Conservation (phyloP, 306 rosid genomes). For the Inga oerstediana region DNA sequence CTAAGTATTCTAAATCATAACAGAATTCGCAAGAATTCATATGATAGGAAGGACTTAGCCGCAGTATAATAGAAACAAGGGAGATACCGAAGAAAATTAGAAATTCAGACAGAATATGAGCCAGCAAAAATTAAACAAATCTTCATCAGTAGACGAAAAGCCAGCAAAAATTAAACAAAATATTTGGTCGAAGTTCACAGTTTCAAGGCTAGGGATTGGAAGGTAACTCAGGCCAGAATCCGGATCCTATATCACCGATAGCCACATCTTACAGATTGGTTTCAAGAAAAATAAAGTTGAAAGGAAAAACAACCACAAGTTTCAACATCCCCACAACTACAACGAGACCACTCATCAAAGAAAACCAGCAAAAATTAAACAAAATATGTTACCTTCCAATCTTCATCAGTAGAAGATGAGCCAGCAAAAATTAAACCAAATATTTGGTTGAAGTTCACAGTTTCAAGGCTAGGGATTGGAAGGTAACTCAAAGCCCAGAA, state of each 20-base stretch:
- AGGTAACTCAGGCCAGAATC: conserved; percentile 24
- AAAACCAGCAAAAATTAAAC: not conserved
- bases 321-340: not conserved
- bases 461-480: not conserved
- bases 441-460: not conserved
- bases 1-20: conserved; percentile 21
- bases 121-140: not conserved
- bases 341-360: not conserved
- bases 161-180: not conserved
- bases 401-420: conserved; percentile 15
- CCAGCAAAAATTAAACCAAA: conserved; percentile 13
- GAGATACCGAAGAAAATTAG: conserved; percentile 11
- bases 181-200: not conserved
- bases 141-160: conserved; percentile 14
- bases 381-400: not conserved
- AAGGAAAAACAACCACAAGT: conserved; percentile 4
- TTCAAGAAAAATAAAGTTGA: not conserved
- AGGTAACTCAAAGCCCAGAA: conserved; percentile 28
- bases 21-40: not conserved
- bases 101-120: not conserved
- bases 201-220: not conserved
- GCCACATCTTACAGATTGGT: conserved; percentile 11
- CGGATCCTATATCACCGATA: not conserved
- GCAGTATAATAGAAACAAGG: not conserved
- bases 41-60: not conserved